Percentiles rank a stretch among this genome's conserved stretches.
These are phyloP conservation scores for Fusarium tricinctum DNA, from an alignment of 2,329 filamentous ascomycete genomes.

Conservation along the genomic window DNA sequence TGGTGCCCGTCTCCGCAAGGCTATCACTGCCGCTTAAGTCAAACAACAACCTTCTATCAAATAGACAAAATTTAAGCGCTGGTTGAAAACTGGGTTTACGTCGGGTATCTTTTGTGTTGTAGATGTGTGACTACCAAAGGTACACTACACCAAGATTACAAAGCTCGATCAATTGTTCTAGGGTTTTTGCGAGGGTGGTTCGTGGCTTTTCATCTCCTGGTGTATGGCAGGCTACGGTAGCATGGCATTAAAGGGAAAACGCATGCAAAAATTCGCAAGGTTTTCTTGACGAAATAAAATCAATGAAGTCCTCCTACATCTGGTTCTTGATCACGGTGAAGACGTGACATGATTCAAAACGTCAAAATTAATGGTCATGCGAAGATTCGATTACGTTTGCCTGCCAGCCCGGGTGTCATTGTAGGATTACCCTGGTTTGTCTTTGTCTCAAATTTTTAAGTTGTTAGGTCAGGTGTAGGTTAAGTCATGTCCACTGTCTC, in stretches of 20 bases:
- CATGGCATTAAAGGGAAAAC: conserved; percentile 59
- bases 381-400: neutral
- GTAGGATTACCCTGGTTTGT: too few relatives aligned
- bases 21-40: conserved; percentile 74
- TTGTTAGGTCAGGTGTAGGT: neutral
- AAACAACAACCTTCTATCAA: conserved; percentile 32
- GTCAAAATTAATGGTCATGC: neutral
- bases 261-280: conserved; percentile 56
- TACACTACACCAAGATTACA: conserved; percentile 36
- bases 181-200: conserved; percentile 52
- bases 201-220: conserved; percentile 59
- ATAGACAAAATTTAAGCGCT: conserved; percentile 47
- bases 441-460: neutral
- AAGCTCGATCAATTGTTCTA: conserved; percentile 48
- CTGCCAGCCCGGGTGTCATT: neutral
- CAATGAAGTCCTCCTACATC: conserved; percentile 51
- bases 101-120: conserved; percentile 44
- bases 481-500: neutral
- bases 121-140: conserved; percentile 38
- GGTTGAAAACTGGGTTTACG: conserved; percentile 45
- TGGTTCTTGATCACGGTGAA: conserved; percentile 6
- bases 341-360: conserved; percentile 11
- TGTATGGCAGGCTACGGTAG: conserved; percentile 57
- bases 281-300: conserved; percentile 57
- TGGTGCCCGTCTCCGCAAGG: conserved; percentile 75